phyloP scores from a whole-genome alignment of 352 stramenopile species.

The Detonula confervacea region DNA sequence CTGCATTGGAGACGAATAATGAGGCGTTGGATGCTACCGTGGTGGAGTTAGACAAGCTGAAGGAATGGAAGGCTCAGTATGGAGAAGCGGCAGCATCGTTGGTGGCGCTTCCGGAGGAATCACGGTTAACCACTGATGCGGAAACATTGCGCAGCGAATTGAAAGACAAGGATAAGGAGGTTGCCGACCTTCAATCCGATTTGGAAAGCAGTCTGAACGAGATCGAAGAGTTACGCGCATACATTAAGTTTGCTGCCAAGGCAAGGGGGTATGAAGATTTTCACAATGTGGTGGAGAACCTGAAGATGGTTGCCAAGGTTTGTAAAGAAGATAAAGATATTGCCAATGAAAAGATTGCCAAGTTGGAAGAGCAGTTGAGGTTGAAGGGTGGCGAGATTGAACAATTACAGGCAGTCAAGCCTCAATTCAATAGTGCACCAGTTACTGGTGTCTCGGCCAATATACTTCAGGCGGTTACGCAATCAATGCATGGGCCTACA shows the following conservation, averaged over 20 bases:
- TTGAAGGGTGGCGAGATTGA: slow-evolving; percentile 12
- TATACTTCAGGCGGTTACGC: neutral
- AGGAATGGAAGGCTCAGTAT: slow-evolving; percentile 22
- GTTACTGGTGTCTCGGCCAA: neutral
- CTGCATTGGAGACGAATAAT: slow-evolving; percentile 47
- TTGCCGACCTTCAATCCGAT: slow-evolving; percentile 16
- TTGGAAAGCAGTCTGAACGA: slow-evolving; percentile 28
- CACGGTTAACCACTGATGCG: neutral
- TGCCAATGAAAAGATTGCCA: slow-evolving; percentile 2
- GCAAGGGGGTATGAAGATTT: slow-evolving; percentile 4
- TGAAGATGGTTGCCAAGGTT: neutral
- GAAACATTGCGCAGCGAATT: neutral
- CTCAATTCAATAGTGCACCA: too few relatives aligned
- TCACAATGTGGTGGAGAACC: neutral
- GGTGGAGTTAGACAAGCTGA: slow-evolving; percentile 22
- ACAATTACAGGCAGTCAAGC: slow-evolving; percentile 3
- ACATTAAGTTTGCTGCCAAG: neutral
- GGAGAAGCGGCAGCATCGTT: neutral
- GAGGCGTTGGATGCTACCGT: slow-evolving; percentile 31
- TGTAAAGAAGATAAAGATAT: slow-evolving; percentile 1
- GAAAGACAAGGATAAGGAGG: slow-evolving; percentile 14
- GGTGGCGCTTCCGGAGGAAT: neutral
- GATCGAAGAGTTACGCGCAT: slow-evolving; percentile 17
- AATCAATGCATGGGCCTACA: too few relatives aligned
- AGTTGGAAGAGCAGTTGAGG: slow-evolving; percentile 22